Conservation (phyloP, 148 eudicot genomes). For the Rhododendron molle region DNA sequence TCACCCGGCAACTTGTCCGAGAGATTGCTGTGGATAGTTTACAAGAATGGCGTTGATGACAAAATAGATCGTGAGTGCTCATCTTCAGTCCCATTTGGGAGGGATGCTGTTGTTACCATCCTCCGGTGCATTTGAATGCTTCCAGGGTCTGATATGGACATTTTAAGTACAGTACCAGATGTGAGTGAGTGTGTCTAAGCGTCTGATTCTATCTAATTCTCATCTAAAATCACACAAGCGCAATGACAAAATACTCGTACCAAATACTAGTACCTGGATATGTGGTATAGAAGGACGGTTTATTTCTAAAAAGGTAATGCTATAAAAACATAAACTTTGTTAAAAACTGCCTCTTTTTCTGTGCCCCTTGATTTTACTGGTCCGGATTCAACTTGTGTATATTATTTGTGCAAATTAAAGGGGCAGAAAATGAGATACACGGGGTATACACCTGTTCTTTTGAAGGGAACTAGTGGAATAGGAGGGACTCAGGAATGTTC, state of each 20-base stretch:
- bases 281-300: background rate
- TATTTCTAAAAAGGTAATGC: background rate
- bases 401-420: background rate
- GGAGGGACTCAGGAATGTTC: background rate
- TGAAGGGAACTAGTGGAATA: background rate
- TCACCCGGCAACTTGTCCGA: conserved; percentile 8
- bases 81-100: conserved; percentile 1
- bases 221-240: background rate
- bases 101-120: background rate
- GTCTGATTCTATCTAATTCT: background rate
- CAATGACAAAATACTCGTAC: background rate
- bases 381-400: background rate
- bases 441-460: background rate
- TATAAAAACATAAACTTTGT: no score
- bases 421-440: background rate
- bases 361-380: background rate
- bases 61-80: conserved; percentile 18
- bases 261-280: no score
- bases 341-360: background rate
- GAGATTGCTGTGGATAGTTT: conserved; percentile 11
- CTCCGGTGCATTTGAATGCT: background rate
- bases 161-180: background rate
- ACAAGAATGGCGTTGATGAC: conserved; percentile 9
- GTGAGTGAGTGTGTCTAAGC: background rate
- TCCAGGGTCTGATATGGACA: background rate